Evolutionary conservation across 2,329 filamentous ascomycete species (phyloP), one percentile per base, ranked within the genome.

Genomic region (Pseudogymnoascus sp.): DNA sequence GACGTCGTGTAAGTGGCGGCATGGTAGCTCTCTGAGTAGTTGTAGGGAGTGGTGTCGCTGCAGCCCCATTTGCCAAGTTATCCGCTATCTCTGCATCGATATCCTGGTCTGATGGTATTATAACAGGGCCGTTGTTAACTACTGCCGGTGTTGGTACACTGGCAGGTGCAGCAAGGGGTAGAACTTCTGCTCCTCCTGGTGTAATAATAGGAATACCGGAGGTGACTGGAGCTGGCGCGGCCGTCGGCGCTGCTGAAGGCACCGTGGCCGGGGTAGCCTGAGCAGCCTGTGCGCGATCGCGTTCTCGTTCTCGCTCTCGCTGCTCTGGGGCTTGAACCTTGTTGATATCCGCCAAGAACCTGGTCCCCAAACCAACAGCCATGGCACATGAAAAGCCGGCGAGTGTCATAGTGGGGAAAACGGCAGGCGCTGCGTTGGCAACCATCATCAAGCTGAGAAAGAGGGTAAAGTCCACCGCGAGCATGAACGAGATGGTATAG

Each of bases 61-160:
- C 68, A 39, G 72, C 71, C 31, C 71, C 64, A 35, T 68, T 72
- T 25, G 69, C 67, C 35, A 39, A 39, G 9, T 67, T 60, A 35
- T 79, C 78, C 27, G 77, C 76, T 36, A 86, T 83, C 69, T 86
- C 84, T 21, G 83, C 82, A 66, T 84, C 82, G 39, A 86, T 74
- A 64, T 87, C 84, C 69, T 87, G 84, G 67, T 87, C 85, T 0
- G 82, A 85, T 1, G 85, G 84, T 18, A 87, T 75, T 29, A 87
- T 85, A 60, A 87, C 77, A 5, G 83, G 81, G 27, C 35, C 65
- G 48, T 71, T 66, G 21, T 70, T 65, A 5, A 65, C 65, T 4
- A 42, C 61, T 18, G 60, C 64, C 18, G 27, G 59, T 7, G 63
- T 25, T 27, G 63, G 25, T n/a, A 18, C 48, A 39, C 61, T 36